Evolutionary conservation across 2,329 filamentous ascomycete genomes (phyloP), one percentile per base, ranked within the genome.

Genomic region (Cladosporium sp.): DNA sequence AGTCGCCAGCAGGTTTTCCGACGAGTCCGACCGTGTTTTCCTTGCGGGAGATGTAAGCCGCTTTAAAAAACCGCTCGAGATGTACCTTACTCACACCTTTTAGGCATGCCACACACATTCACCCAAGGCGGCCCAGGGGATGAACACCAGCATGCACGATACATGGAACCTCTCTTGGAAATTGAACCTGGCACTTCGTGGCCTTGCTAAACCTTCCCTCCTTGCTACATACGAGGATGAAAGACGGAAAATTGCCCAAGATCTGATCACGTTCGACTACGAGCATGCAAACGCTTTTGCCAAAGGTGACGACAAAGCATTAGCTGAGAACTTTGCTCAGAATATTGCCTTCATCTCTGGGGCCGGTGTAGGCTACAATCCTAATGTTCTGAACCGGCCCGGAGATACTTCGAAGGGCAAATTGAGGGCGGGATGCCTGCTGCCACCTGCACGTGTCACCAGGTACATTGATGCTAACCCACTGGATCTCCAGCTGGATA

Each of bases 401-500:
- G 27, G 16, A 18, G 8, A 7, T 4, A 29, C 13, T 18, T 7
- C 30, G 9, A 41, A 36, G n/a, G 29, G 46, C 18, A 25, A 40
- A 7, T 16, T 49, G 7, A 41, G 32, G 18, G 38, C 70, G 7
- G 70, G 70, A 3, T 70, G 61, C 49, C 61, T 80, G 18, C 72
- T 86, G 20, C 78, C 82, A 3, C 86, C 86, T 2, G 83, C 83
- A 35, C 85, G 81, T 66, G 85, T 84, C 15, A 86, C 84, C 0
- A 78, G 86, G 22, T 89, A 85, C 62, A 78, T 89, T 45, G 86
- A 91, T 66, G 83, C 85, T 3, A 91, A 90, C 59, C 86, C 86
- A 0, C 80, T 91, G 36, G 83, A 90, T 58, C 72, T 90, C 22
- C 85, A 91, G 63, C 79, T 88, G 5, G 86, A 90, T 60, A 86